phyloP scores from a whole-genome alignment of 257 asterid genomes.

The Ilex aquifolium region DNA sequence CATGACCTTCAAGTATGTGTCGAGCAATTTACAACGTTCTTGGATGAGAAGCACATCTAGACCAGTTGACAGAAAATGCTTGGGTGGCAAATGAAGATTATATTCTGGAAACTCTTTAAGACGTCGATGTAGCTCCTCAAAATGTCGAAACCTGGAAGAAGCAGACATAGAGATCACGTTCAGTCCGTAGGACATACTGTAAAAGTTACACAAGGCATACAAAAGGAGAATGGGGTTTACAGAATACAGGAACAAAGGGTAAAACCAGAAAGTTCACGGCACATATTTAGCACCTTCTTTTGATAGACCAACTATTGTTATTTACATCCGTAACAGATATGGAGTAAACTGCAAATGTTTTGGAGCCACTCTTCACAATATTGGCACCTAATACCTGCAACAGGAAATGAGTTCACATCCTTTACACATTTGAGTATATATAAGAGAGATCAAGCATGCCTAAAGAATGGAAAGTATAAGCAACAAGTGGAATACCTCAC shows the following conservation, averaged over 20 bases:
- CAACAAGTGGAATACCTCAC: constrained; percentile 59
- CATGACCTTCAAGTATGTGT: constrained; percentile 82
- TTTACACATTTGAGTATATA: constrained; percentile 20
- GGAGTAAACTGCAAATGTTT: constrained; percentile 78
- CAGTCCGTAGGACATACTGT: background rate
- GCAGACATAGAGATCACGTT: constrained; percentile 7
- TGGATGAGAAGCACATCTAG: constrained; percentile 67
- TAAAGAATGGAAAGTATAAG: constrained; percentile 7
- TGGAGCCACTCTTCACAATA: constrained; percentile 91
- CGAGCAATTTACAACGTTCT: constrained; percentile 88
- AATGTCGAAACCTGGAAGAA: constrained; percentile 73
- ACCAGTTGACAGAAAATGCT: constrained; percentile 92
- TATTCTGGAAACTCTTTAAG: constrained; percentile 88
- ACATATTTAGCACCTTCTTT: constrained; percentile 65
- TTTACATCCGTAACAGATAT: constrained; percentile 79
- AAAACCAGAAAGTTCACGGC: constrained; percentile 10
- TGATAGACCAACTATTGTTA: constrained; percentile 85
- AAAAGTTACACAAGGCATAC: background rate
- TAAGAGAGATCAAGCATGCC: constrained; percentile 11
- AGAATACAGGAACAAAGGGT: constrained; percentile 8
- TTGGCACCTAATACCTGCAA: constrained; percentile 84
- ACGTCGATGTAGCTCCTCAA: constrained; percentile 96
- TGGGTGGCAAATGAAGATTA: constrained; percentile 95
- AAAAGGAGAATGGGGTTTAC: too few relatives aligned
- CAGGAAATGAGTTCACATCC: constrained; percentile 15